Conservation (phyloP, 108 stramenopile species). For the Conticribra guillardii region DNA sequence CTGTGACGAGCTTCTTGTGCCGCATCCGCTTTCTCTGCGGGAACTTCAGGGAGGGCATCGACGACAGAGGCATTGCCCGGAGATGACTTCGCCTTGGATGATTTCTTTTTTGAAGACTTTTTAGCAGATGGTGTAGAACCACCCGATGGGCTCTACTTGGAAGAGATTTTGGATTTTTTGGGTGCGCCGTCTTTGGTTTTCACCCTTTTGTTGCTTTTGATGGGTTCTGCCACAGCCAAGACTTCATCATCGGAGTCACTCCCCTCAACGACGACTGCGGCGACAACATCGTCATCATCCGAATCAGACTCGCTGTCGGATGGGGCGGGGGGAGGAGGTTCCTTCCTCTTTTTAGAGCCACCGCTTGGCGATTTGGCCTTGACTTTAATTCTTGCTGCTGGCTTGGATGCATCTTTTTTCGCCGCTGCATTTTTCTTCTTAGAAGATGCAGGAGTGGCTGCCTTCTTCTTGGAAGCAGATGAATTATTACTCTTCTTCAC, state of each 20-base stretch:
- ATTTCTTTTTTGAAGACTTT: conserved; percentile 34
- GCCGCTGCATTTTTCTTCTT: not conserved
- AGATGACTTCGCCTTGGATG: conserved; percentile 9
- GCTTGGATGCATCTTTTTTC: not conserved
- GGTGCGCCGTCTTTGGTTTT: conserved; percentile 22
- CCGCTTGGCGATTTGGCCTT: conserved; percentile 1
- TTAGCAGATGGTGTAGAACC: conserved; percentile 12
- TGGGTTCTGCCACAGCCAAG: conserved; percentile 29
- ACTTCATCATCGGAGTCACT: conserved; percentile 28
- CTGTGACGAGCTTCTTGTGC: conserved; percentile 59
- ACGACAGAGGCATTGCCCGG: conserved; percentile 8
- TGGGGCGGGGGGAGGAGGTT: conserved; percentile 2
- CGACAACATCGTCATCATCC: conserved; percentile 22
- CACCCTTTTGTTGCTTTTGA: conserved; percentile 42
- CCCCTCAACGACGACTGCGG: conserved; percentile 15
- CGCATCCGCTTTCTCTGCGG: conserved; percentile 59
- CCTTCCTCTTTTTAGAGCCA: conserved; percentile 34
- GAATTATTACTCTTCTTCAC: conserved; percentile 13
- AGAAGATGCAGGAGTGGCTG: not conserved
- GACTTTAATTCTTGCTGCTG: conserved; percentile 17
- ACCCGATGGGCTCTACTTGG: conserved; percentile 1
- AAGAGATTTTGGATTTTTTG: not conserved
- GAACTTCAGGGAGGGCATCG: conserved; percentile 20
- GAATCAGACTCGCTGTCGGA: conserved; percentile 11
- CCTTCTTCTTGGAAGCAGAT: conserved; percentile 19